These are phyloP conservation scores for Schizochytrium sp. DNA, from an alignment of 108 stramenopile species.

Conservation along the genomic window DNA sequence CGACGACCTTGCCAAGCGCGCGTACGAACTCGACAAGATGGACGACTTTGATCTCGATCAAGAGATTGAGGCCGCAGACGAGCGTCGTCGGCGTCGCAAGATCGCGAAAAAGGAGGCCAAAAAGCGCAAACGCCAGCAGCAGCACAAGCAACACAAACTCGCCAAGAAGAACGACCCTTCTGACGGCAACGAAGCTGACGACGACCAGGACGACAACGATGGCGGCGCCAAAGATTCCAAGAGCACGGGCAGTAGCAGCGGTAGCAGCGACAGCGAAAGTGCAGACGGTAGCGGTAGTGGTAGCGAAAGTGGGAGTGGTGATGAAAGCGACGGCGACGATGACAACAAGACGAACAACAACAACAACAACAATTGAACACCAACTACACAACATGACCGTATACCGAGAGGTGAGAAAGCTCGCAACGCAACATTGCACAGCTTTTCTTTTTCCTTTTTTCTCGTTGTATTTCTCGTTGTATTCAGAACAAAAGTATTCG, in stretches of 20 bases:
- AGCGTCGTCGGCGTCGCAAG: background rate
- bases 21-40: conserved; percentile 59
- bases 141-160: background rate
- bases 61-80: conserved; percentile 42
- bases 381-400: no score
- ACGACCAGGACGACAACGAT: background rate
- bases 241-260: background rate
- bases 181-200: background rate
- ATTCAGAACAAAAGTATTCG: no score
- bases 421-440: no score
- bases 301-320: background rate
- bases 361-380: background rate
- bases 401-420: no score
- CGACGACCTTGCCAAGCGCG: conserved; percentile 65
- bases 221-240: background rate
- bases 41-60: conserved; percentile 79
- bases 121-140: background rate
- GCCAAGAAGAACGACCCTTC: background rate
- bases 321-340: background rate
- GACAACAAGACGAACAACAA: background rate
- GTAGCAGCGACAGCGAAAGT: background rate
- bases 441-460: no score
- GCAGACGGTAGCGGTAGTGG: background rate
- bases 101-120: background rate
- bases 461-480: no score